These are phyloP conservation scores for Nothopassalora personata DNA, from an alignment of 2,329 filamentous ascomycete genomes.

Conservation along the genomic window DNA sequence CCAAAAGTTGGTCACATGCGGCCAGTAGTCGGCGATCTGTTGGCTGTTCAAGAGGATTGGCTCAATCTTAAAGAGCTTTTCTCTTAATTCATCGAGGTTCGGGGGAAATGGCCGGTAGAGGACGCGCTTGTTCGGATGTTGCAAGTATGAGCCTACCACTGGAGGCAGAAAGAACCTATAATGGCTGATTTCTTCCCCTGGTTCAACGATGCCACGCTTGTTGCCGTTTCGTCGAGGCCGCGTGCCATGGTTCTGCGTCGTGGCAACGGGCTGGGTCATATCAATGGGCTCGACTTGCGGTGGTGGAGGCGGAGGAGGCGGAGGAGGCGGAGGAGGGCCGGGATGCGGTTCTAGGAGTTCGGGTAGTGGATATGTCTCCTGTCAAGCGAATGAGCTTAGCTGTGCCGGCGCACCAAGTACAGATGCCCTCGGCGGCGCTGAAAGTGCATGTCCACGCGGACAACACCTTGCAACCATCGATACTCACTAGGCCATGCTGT, in stretches of 20 bases:
- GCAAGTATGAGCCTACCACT: constrained; percentile 19
- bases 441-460: too few species aligned
- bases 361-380: neutral
- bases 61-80: constrained; percentile 21
- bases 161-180: constrained; percentile 15
- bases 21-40: constrained; percentile 24
- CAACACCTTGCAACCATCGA: too few species aligned
- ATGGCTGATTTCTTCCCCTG: constrained; percentile 3
- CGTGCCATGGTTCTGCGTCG: too few species aligned
- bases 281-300: neutral
- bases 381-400: neutral
- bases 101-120: constrained; percentile 20
- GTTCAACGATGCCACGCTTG: neutral
- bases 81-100: constrained; percentile 18
- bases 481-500: neutral
- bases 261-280: too few species aligned
- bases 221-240: too few species aligned
- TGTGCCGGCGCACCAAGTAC: too few species aligned
- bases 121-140: constrained; percentile 22
- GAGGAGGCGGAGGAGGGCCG: neutral
- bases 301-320: neutral
- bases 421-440: too few species aligned
- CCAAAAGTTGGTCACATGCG: constrained; percentile 24
- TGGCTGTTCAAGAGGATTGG: constrained; percentile 21
- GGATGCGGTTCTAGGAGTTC: neutral